phyloP scores from a whole-genome alignment of 352 stramenopile species.

The Phytophthora crassamura region DNA sequence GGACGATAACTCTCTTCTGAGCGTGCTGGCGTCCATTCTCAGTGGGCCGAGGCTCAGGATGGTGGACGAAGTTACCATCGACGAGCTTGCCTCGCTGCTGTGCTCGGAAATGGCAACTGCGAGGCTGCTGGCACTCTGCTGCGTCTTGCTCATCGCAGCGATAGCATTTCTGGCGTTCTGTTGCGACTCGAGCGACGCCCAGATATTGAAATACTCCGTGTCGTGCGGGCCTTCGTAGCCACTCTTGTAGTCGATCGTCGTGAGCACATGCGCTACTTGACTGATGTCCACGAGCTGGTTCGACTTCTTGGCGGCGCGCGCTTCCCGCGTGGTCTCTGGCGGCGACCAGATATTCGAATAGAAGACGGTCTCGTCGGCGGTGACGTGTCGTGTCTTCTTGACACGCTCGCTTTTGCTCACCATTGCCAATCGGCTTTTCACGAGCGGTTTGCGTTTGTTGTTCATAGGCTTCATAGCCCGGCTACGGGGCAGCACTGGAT shows the following conservation, averaged over 20 bases:
- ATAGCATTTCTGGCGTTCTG: slow-evolving; percentile 27
- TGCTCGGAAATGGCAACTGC: slow-evolving; percentile 50
- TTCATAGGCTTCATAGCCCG: slow-evolving; percentile 23
- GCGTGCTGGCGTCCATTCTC: slow-evolving; percentile 37
- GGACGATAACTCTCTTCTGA: slow-evolving; percentile 45
- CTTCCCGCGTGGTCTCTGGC: slow-evolving; percentile 23
- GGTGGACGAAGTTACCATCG: slow-evolving; percentile 20
- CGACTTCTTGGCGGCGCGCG: slow-evolving; percentile 26
- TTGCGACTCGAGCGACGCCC: slow-evolving; percentile 40
- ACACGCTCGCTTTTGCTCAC: slow-evolving; percentile 41
- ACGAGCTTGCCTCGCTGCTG: slow-evolving; percentile 43
- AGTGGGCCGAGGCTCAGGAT: slow-evolving; percentile 34
- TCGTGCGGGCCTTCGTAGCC: slow-evolving; percentile 54
- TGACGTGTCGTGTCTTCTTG: slow-evolving; percentile 54
- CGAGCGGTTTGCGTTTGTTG: slow-evolving; percentile 57
- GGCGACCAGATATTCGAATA: slow-evolving; percentile 84
- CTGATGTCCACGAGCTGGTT: slow-evolving; percentile 74
- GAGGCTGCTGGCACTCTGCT: slow-evolving; percentile 35
- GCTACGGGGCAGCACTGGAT: slow-evolving; percentile 30
- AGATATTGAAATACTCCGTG: slow-evolving; percentile 63
- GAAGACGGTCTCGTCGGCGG: slow-evolving; percentile 72
- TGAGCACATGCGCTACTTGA: slow-evolving; percentile 81
- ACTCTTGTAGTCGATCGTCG: slow-evolving; percentile 74
- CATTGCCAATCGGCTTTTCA: slow-evolving; percentile 59
- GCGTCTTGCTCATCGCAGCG: slow-evolving; percentile 34